Evolutionary conservation across 2,329 filamentous ascomycete species (phyloP), one percentile per base, ranked within the genome.

Genomic region (Tolypocladium pustulatum): DNA sequence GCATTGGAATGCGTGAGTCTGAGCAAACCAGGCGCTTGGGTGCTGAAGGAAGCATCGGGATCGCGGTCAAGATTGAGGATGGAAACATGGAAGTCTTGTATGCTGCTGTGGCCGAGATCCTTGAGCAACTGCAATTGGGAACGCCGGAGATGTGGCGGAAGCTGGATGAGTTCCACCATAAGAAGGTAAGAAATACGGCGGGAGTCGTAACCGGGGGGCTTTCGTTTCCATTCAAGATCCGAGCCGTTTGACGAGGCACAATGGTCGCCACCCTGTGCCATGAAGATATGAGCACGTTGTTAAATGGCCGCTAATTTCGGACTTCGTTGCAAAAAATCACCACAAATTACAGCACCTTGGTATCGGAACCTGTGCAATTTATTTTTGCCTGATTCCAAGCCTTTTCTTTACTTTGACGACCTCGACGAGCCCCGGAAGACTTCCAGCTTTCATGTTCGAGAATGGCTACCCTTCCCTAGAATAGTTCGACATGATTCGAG

Each of bases 1-100:
- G 71, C 0, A 64, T 80, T 9, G 77, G 72, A 0, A 63, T 80
- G 3, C 67, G 72, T n/a, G 68, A 65, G 9, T 74, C 71, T 0
- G 66, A 72, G 32, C 61, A 69, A 25, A 77, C 76, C 0, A 63
- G 58, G n/a, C 61, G 57, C 1, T 65, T 77, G 3, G 73, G 75
- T 0, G 71, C 69, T 0, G 56, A 68, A 1, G 74, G 73, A 6
- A 68, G 71, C 0, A 55, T 80, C 4, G 78, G 76, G 0, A 75
- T 80, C 13, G 69, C 76, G 0, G 72, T 78, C 15, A 80, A 81
- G 61, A 71, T 81, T 9, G 77, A 79, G 58, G 79, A 81, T 52
- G 77, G 78, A 0, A 79, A 69, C 59, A 60, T 75, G 1, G 69
- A 68, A 6, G 71, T 78, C 1, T 65, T 80, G 2, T 78, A 80